Evolutionary conservation across 495 filamentous ascomycete genomes (phyloP).

Genomic region (Hypoxylon intermedium): DNA sequence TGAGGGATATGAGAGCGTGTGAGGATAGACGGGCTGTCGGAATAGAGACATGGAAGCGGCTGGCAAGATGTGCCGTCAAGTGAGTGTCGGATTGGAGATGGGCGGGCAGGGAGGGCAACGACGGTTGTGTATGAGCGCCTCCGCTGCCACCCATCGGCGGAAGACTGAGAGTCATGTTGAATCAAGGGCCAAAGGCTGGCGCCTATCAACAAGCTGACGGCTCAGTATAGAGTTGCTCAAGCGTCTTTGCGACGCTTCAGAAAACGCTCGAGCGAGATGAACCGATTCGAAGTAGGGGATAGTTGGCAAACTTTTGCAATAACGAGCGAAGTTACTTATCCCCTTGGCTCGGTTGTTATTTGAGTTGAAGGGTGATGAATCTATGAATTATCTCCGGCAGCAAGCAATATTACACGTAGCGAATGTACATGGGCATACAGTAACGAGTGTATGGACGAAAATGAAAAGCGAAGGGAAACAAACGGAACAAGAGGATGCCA

Average conservation of each 20-base stretch:
- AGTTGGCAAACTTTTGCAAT: slow-evolving; percentile 18
- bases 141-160: slow-evolving; percentile 53
- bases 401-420: slow-evolving; percentile 36
- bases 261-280: background rate
- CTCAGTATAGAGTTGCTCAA: slow-evolving; percentile 14
- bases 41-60: slow-evolving; percentile 88
- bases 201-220: slow-evolving; percentile 28
- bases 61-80: slow-evolving; percentile 92
- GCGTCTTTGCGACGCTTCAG: slow-evolving; percentile 19
- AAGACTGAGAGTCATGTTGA: slow-evolving; percentile 56
- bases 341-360: slow-evolving; percentile 2
- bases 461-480: slow-evolving; percentile 35
- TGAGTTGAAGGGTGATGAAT: background rate
- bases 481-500: slow-evolving; percentile 24
- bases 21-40: slow-evolving; percentile 88
- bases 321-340: slow-evolving; percentile 19
- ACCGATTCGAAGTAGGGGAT: slow-evolving; percentile 7
- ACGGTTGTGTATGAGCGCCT: slow-evolving; percentile 84
- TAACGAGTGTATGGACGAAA: slow-evolving; percentile 42
- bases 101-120: slow-evolving; percentile 82
- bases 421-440: slow-evolving; percentile 39
- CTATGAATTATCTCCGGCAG: slow-evolving; percentile 8
- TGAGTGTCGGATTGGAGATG: slow-evolving; percentile 97
- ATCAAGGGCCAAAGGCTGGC: slow-evolving; percentile 39
- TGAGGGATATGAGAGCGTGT: slow-evolving; percentile 86